phyloP scores from a whole-genome alignment of 2,329 filamentous ascomycete species.

The Geoglossum cookeanum region DNA sequence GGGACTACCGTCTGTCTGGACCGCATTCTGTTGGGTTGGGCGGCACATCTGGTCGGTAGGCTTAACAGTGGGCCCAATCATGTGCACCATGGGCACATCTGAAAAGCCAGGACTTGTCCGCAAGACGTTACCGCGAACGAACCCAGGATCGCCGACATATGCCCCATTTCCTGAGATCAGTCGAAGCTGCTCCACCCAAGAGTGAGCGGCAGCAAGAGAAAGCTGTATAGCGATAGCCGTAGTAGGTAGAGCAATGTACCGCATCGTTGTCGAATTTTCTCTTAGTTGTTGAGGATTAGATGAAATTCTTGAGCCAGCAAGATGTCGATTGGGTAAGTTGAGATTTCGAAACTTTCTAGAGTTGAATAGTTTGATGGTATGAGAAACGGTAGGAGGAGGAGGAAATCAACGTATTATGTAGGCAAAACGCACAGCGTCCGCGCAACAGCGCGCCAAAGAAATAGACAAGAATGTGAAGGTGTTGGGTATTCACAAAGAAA shows the following conservation, averaged over 20 bases:
- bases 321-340: background rate
- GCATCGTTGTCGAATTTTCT: background rate
- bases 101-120: conserved; percentile 36
- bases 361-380: background rate
- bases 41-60: conserved; percentile 42
- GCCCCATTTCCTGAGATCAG: conserved; percentile 55
- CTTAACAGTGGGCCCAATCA: conserved; percentile 35
- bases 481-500: background rate
- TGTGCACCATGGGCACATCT: conserved; percentile 40
- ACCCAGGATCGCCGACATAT: conserved; percentile 52
- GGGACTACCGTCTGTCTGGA: conserved; percentile 39
- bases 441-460: background rate
- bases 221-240: conserved; percentile 14
- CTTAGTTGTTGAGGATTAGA: background rate
- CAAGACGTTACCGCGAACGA: conserved; percentile 48
- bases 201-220: conserved; percentile 35
- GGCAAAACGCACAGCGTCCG: background rate
- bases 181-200: conserved; percentile 63
- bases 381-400: background rate
- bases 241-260: conserved; percentile 12
- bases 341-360: too few relatives aligned
- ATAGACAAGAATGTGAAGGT: background rate
- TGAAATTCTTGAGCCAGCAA: conserved; percentile 1
- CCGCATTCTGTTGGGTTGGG: conserved; percentile 38
- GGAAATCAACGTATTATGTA: background rate